A percentile compares a stretch with the other conserved stretches of the same genome.
Evolutionary conservation across 257 asterid genomes (phyloP).

Genomic region (Osmanthus fragrans): DNA sequence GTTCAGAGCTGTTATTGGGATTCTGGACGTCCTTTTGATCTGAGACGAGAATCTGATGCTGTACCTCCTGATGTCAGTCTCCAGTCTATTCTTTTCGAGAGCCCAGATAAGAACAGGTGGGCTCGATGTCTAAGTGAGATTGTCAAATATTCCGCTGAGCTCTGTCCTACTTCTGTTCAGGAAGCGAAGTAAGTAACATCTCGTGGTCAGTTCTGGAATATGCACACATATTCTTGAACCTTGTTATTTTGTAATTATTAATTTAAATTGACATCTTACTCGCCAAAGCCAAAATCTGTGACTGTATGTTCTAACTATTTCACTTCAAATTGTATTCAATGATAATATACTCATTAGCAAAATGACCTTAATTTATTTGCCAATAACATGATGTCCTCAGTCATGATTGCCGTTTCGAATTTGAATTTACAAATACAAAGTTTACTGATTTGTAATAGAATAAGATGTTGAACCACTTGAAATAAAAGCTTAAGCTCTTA

Average conservation of each 20-base stretch:
- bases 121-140: constrained; percentile 96
- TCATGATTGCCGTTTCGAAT: background rate
- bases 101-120: constrained; percentile 98
- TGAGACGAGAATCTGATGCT: constrained; percentile 92
- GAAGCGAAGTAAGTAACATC: constrained; percentile 79
- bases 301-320: constrained; percentile 7
- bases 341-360: background rate
- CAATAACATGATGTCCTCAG: too few species aligned
- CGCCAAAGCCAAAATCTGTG: constrained; percentile 9
- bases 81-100: constrained; percentile 92
- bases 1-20: constrained; percentile 99
- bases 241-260: constrained; percentile 10
- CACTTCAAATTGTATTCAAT: background rate
- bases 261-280: constrained; percentile 13
- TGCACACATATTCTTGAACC: constrained; percentile 8
- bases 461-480: background rate
- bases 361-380: constrained; percentile 10
- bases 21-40: constrained; percentile 88
- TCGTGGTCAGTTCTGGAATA: constrained; percentile 15
- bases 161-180: constrained; percentile 93
- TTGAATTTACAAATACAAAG: background rate
- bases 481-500: background rate
- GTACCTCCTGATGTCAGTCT: constrained; percentile 93
- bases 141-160: constrained; percentile 87
- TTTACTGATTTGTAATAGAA: background rate